These are phyloP conservation scores for Cutaneotrichosporon daszewskae DNA, from an alignment of 1,284 basidiomycete genomes.

Conservation along the genomic window DNA sequence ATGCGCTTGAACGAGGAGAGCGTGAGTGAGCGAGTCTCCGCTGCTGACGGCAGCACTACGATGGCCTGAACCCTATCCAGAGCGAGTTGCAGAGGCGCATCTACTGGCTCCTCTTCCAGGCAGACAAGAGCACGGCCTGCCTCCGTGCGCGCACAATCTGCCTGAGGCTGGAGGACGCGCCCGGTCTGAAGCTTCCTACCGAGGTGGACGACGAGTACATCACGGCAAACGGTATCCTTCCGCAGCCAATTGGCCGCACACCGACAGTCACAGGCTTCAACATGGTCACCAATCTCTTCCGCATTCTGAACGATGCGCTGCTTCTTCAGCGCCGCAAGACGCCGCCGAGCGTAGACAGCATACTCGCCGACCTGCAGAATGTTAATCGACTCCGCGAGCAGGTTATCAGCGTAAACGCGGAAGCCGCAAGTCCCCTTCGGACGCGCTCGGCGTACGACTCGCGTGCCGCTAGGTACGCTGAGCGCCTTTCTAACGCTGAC, in stretches of 20 bases:
- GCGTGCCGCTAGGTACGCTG: slow-evolving; percentile 22
- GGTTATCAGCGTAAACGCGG: slow-evolving; percentile 20
- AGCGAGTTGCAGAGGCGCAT: slow-evolving; percentile 33
- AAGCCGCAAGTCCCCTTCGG: slow-evolving; percentile 25
- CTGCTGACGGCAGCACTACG: slow-evolving; percentile 34
- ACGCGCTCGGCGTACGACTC: slow-evolving; percentile 29
- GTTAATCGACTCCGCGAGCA: slow-evolving; percentile 29
- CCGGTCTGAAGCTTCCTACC: slow-evolving; percentile 27
- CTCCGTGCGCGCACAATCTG: slow-evolving; percentile 33
- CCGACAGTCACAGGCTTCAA: slow-evolving; percentile 43
- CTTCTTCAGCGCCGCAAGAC: slow-evolving; percentile 32
- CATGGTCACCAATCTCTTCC: slow-evolving; percentile 36
- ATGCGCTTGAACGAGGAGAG: slow-evolving; percentile 38
- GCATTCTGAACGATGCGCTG: slow-evolving; percentile 38
- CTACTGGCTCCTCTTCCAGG: slow-evolving; percentile 43
- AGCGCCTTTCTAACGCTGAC: neutral
- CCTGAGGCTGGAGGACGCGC: slow-evolving; percentile 33
- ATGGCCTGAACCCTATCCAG: slow-evolving; percentile 35
- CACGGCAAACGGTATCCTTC: slow-evolving; percentile 33
- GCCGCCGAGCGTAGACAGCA: slow-evolving; percentile 26
- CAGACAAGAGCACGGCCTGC: slow-evolving; percentile 43
- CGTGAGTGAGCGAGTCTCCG: too few relatives aligned
- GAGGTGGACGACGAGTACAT: slow-evolving; percentile 47
- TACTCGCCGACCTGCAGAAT: slow-evolving; percentile 34
- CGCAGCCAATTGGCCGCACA: slow-evolving; percentile 33